Conservation (phyloP, 208 protist species). For the Sergeia podlipaevii region DNA sequence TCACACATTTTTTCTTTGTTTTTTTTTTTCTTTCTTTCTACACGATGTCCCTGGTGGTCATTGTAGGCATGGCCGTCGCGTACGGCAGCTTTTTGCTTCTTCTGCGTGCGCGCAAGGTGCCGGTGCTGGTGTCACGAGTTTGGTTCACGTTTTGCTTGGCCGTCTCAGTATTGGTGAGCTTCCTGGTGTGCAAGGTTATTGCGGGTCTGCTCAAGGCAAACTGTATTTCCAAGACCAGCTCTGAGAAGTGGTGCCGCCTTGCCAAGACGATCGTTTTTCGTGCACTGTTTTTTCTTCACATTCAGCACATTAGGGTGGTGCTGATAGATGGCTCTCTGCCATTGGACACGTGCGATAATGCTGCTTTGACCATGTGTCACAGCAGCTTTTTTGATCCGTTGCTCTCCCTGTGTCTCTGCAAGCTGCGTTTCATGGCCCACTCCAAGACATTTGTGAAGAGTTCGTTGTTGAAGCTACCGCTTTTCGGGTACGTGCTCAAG, state of each 20-base stretch:
- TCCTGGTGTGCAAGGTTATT: conserved; percentile 25
- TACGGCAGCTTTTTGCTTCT: conserved; percentile 32
- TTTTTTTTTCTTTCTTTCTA: conserved; percentile 8
- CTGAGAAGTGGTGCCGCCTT: conserved; percentile 29
- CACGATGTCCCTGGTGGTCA: conserved; percentile 4
- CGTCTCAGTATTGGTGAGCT: conserved; percentile 17
- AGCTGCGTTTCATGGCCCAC: conserved; percentile 25
- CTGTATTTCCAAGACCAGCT: conserved; percentile 10
- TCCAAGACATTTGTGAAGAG: conserved; percentile 63
- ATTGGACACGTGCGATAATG: conserved; percentile 9
- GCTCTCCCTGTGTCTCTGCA: conserved; percentile 39
- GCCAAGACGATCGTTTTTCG: conserved; percentile 33
- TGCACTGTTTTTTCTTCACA: conserved; percentile 22
- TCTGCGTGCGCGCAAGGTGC: conserved; percentile 30
- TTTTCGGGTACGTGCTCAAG: conserved; percentile 61
- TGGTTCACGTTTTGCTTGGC: conserved; percentile 49
- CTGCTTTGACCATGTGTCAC: conserved; percentile 56
- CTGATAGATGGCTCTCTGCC: conserved; percentile 50
- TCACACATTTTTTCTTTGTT: not conserved
- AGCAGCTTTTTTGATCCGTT: conserved; percentile 73
- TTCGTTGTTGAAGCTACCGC: conserved; percentile 45
- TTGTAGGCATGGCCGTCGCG: conserved; percentile 12
- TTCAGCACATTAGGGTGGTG: conserved; percentile 41
- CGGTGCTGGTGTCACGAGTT: conserved; percentile 37
- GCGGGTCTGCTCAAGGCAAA: conserved; percentile 22